These are phyloP conservation scores for Strobilomyces confusus DNA, from an alignment of 768 basidiomycete genomes.

Conservation along the genomic window DNA sequence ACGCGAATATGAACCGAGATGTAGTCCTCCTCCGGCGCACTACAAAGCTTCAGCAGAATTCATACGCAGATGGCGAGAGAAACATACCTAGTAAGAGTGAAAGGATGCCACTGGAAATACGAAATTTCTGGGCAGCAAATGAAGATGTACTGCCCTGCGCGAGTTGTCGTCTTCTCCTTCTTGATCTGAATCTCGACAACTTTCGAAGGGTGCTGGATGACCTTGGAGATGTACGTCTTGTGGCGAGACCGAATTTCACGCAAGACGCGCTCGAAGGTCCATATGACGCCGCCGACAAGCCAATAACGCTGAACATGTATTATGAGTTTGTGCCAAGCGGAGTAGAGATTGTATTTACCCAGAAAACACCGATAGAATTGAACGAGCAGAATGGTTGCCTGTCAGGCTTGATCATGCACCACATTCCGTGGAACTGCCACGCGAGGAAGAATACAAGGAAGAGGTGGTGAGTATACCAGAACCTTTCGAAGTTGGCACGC, in stretches of 20 bases:
- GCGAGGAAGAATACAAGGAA: constrained; percentile 90
- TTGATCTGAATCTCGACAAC: constrained; percentile 97
- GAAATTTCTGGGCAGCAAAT: constrained; percentile 86
- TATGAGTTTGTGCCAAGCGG: constrained; percentile 3
- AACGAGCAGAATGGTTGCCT: constrained; percentile 82
- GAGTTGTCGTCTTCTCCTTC: constrained; percentile 82
- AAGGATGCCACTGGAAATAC: constrained; percentile 97
- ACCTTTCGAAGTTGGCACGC: constrained; percentile 76
- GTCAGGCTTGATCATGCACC: constrained; percentile 95
- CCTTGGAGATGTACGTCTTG: constrained; percentile 88
- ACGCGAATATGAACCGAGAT: constrained; percentile 91
- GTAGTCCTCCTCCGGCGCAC: constrained; percentile 94
- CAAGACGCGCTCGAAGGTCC: constrained; percentile 83
- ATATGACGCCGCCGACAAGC: constrained; percentile 83
- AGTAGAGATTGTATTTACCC: constrained; percentile 51
- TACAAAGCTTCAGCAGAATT: constrained; percentile 23
- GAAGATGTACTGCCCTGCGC: constrained; percentile 93
- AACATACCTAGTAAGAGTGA: constrained; percentile 78
- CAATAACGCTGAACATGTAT: constrained; percentile 66
- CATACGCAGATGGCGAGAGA: background rate
- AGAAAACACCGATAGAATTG: constrained; percentile 89
- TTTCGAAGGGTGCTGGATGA: constrained; percentile 92
- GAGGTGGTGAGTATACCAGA: constrained; percentile 87
- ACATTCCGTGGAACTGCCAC: constrained; percentile 97
- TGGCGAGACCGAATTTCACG: constrained; percentile 92